Evolutionary conservation across 495 filamentous ascomycete species (phyloP).

Genomic region (Tetracladium marchalianum): DNA sequence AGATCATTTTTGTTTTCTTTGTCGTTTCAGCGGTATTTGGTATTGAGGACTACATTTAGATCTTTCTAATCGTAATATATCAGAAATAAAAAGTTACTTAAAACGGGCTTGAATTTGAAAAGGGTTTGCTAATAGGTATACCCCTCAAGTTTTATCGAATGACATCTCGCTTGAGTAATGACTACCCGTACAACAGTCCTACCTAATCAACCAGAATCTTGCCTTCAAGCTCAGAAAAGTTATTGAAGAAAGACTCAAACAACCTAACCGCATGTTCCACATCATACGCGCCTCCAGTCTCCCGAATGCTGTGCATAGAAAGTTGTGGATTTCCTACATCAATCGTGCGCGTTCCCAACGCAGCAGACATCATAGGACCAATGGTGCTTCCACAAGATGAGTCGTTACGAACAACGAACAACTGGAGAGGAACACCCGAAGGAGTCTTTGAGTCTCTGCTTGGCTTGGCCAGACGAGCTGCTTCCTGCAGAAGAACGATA

Average conservation of each 20-base stretch:
- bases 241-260: conserved; percentile 79
- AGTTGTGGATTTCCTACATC: conserved; percentile 95
- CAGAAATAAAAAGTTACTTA: too few species aligned
- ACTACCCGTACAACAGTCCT: not conserved
- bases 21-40: too few species aligned
- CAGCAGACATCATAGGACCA: conserved; percentile 84
- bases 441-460: conserved; percentile 22
- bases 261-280: conserved; percentile 79
- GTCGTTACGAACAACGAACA: conserved; percentile 96
- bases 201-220: conserved; percentile 72
- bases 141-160: too few species aligned
- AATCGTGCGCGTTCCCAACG: conserved; percentile 74
- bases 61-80: too few species aligned
- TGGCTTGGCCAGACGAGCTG: conserved; percentile 50
- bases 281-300: conserved; percentile 81
- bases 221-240: conserved; percentile 68
- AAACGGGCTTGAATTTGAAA: too few species aligned
- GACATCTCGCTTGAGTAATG: too few species aligned
- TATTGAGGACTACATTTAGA: too few species aligned
- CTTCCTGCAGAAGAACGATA: conserved; percentile 84
- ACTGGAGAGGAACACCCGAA: conserved; percentile 70
- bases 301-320: conserved; percentile 93
- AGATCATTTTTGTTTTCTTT: too few species aligned
- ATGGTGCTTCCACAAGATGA: conserved; percentile 92
- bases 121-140: too few species aligned